Evolutionary conservation across 257 asterid genomes (phyloP).

Genomic region (Parsonsia alboflavescens): DNA sequence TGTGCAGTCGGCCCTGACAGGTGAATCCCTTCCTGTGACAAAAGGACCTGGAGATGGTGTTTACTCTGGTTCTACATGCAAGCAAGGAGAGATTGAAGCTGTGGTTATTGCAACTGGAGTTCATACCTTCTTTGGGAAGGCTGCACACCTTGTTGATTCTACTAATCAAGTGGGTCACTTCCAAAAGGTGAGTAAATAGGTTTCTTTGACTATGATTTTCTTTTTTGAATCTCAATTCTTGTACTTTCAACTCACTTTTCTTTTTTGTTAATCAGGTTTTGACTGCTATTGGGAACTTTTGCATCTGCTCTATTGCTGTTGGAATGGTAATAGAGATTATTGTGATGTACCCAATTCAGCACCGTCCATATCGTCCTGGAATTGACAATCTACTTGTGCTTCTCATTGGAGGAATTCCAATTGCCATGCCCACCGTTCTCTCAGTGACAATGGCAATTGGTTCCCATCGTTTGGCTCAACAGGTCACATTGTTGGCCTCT

Average conservation of each 20-base stretch:
- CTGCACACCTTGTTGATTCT: slow-evolving; percentile 93
- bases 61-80: slow-evolving; percentile 97
- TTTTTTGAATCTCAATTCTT: not conserved
- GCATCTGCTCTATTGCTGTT: slow-evolving; percentile 93
- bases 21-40: slow-evolving; percentile 94
- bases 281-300: slow-evolving; percentile 96
- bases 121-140: slow-evolving; percentile 95
- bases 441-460: slow-evolving; percentile 99
- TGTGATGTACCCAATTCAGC: slow-evolving; percentile 96
- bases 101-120: slow-evolving; percentile 93
- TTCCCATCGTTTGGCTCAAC: slow-evolving; percentile 95
- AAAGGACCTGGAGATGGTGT: slow-evolving; percentile 96
- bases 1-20: slow-evolving; percentile 93
- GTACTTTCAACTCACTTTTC: slow-evolving; percentile 6
- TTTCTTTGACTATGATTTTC: not conserved
- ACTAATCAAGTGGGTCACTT: slow-evolving; percentile 97
- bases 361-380: slow-evolving; percentile 85
- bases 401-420: slow-evolving; percentile 96
- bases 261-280: slow-evolving; percentile 49
- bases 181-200: slow-evolving; percentile 59
- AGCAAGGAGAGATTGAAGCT: slow-evolving; percentile 94
- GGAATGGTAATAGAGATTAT: slow-evolving; percentile 92
- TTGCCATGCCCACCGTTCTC: slow-evolving; percentile 98
- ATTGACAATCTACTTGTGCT: slow-evolving; percentile 96
- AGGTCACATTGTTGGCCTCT: slow-evolving; percentile 37